Percentiles rank a stretch among this genome's conserved stretches.
phyloP scores from a whole-genome alignment of 176 grass and related monocot species.

The bread wheat (Triticum aestivum) region DNA sequence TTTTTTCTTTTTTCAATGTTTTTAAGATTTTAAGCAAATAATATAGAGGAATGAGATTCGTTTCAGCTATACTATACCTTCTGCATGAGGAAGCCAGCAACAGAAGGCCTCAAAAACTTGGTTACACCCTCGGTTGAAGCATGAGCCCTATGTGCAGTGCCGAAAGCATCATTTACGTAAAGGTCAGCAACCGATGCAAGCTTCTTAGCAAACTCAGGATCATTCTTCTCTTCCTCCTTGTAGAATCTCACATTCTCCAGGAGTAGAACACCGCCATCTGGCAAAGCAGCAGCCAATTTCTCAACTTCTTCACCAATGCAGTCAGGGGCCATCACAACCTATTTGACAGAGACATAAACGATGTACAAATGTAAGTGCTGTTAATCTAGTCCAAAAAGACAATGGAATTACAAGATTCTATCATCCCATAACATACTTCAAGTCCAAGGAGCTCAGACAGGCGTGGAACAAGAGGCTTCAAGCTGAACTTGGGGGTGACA shows the following conservation, averaged over 20 bases:
- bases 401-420: not conserved
- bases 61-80: constrained; percentile 51
- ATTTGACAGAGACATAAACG: not conserved
- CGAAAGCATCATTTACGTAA: constrained; percentile 95
- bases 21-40: not conserved
- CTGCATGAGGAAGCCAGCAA: constrained; percentile 99
- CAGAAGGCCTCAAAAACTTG: constrained; percentile 84
- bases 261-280: constrained; percentile 85
- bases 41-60: not conserved
- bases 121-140: constrained; percentile 94
- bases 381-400: not conserved
- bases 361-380: not conserved
- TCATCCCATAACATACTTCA: constrained; percentile 47
- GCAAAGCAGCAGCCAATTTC: constrained; percentile 63
- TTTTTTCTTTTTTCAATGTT: no score
- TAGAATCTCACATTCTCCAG: constrained; percentile 96
- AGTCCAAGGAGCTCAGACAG: constrained; percentile 89
- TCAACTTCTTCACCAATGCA: constrained; percentile 91
- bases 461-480: constrained; percentile 93
- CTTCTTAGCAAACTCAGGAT: constrained; percentile 92
- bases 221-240: constrained; percentile 98
- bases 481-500: constrained; percentile 89
- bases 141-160: constrained; percentile 88
- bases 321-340: constrained; percentile 93
- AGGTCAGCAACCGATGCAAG: constrained; percentile 87